These are phyloP conservation scores for Mycena citricolor DNA, from an alignment of 1,284 basidiomycete species.

Conservation along the genomic window DNA sequence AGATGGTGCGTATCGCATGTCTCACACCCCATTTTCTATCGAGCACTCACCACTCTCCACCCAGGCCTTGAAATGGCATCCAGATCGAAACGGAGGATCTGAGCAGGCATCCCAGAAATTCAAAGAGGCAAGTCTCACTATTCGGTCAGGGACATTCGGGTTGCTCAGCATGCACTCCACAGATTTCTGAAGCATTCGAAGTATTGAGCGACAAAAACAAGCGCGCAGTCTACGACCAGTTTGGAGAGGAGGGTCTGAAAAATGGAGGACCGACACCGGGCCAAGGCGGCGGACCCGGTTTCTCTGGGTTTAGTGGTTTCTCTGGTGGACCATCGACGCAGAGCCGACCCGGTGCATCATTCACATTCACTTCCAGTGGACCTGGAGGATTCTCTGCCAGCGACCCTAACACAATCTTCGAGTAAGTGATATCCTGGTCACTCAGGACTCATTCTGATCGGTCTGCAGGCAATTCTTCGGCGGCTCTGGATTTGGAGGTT, in stretches of 20 bases:
- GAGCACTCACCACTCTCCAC: slow-evolving; percentile 30
- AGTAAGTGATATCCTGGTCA: slow-evolving; percentile 51
- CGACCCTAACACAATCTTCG: slow-evolving; percentile 92
- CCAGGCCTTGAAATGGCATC: slow-evolving; percentile 88
- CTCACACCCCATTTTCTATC: slow-evolving; percentile 33
- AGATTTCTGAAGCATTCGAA: slow-evolving; percentile 96
- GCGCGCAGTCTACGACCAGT: slow-evolving; percentile 90
- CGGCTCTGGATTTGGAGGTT: slow-evolving; percentile 39
- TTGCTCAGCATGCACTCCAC: background rate
- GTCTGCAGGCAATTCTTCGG: slow-evolving; percentile 66
- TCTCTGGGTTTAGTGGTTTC: slow-evolving; percentile 44
- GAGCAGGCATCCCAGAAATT: slow-evolving; percentile 90
- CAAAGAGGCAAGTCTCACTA: slow-evolving; percentile 68
- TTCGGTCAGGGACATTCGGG: background rate
- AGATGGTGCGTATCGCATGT: slow-evolving; percentile 53
- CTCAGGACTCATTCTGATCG: slow-evolving; percentile 24
- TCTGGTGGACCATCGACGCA: slow-evolving; percentile 34
- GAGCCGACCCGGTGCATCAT: slow-evolving; percentile 39
- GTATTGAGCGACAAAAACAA: slow-evolving; percentile 95
- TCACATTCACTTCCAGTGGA: slow-evolving; percentile 57
- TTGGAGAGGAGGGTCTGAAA: slow-evolving; percentile 96
- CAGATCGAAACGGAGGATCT: slow-evolving; percentile 83
- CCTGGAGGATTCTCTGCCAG: slow-evolving; percentile 67
- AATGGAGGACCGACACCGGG: slow-evolving; percentile 54
- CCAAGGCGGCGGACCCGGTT: slow-evolving; percentile 46